A percentile compares a stretch with the other conserved stretches of the same genome.
Evolutionary conservation across 768 basidiomycete genomes (phyloP).

Genomic region (Suillus tomentosus): DNA sequence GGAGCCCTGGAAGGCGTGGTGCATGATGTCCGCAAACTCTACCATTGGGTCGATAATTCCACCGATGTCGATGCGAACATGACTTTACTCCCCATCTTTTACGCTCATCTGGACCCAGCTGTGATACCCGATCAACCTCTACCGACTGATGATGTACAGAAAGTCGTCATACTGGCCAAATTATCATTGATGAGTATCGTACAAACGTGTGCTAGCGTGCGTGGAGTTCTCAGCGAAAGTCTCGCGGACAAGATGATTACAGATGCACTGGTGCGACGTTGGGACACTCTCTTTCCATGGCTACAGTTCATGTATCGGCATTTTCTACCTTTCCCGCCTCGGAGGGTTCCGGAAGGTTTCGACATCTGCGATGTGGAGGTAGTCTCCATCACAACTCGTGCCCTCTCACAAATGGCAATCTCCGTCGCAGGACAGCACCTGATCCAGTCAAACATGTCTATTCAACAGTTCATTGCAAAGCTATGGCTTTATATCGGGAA

Average conservation of each 20-base stretch:
- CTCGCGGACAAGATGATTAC: slow-evolving; percentile 2
- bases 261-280: slow-evolving; percentile 6
- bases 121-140: slow-evolving; percentile 6
- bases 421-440: background rate
- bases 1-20: slow-evolving; percentile 2
- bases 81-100: slow-evolving; percentile 7
- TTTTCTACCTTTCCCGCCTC: slow-evolving; percentile 3
- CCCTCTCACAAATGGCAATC: background rate
- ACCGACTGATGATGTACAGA: background rate
- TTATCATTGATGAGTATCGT: slow-evolving; percentile 2
- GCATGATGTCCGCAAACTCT: slow-evolving; percentile 1
- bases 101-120: slow-evolving; percentile 10
- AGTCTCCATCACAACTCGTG: background rate
- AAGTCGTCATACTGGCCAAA: slow-evolving; percentile 6
- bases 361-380: background rate
- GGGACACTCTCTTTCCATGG: slow-evolving; percentile 7
- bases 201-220: background rate
- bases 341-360: background rate
- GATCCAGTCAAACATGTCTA: background rate
- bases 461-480: slow-evolving; percentile 1
- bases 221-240: background rate
- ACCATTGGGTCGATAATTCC: background rate
- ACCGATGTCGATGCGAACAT: slow-evolving; percentile 5
- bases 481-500: slow-evolving; percentile 2
- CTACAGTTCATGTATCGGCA: slow-evolving; percentile 7